Evolutionary conservation across 139 green algal species (phyloP), one percentile per base, ranked within the genome.

Genomic region (Volvox africanus): DNA sequence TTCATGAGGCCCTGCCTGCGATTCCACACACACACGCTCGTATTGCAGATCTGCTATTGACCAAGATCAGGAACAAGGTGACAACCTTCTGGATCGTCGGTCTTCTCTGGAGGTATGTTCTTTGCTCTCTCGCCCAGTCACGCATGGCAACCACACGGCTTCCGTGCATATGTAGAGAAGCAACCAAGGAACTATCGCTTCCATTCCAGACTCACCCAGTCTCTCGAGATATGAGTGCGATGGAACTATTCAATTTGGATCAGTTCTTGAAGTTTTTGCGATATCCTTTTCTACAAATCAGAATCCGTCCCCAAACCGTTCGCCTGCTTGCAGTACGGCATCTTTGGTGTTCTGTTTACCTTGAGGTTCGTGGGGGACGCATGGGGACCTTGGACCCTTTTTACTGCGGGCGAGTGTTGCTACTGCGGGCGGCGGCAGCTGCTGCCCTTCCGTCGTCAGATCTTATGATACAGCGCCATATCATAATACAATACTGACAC

Each of bases 301-400:
- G 5, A n/a, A 62, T 36, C 16, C 28, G 5, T n/a, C 21, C 33
- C 32, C 77, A 26, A n/a, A 62, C 26, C 32, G 2, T 82, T 22
- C 33, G 16, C 12, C 21, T n/a, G 21, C 14, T 44, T 86, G 44
- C 50, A 86, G 50, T 69, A 86, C 55, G 80, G 50, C 80, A 73
- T 86, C 28, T 86, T 86, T n/a, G 80, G 80, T 11, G 80, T 86
- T 13, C 44, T 86, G 12, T 86, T 86, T 30, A 86, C 80, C 26
- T 61, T 86, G 20, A 73, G 50, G 75, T 81, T 5, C 17, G 75
- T 13, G 20, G 1, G 71, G 14, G 71, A 3, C 67, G 11, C 24
- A 12, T 32, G 24, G 67, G 67, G 24, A 28, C 67, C 24, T 75
- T 28, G 67, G 5, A 55, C 44, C 44, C 44, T 55, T 55, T 55